Evolutionary conservation across 2,329 filamentous ascomycete genomes (phyloP).

Genomic region (Penicillium sp.): DNA sequence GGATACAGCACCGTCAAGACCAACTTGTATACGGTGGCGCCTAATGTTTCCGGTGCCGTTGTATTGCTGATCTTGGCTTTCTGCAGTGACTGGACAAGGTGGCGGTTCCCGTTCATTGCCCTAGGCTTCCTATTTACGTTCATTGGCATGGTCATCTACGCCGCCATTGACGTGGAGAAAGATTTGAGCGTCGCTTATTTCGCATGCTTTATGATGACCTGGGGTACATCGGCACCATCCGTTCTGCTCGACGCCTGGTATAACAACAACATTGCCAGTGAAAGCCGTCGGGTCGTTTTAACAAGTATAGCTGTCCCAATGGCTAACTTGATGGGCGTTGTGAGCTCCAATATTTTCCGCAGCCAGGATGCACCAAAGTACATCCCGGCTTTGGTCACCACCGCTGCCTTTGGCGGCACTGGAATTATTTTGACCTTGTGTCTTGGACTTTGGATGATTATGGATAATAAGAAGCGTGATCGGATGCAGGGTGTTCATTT

Average conservation of each 20-base stretch:
- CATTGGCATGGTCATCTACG: conserved; percentile 71
- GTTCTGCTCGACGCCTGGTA: conserved; percentile 62
- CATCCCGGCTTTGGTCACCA: conserved; percentile 60
- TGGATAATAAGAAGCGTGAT: conserved; percentile 60
- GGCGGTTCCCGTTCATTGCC: conserved; percentile 66
- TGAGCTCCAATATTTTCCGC: conserved; percentile 64
- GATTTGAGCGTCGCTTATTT: conserved; percentile 65
- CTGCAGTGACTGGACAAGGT: conserved; percentile 60
- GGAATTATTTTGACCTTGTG: conserved; percentile 54
- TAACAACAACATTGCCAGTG: conserved; percentile 74
- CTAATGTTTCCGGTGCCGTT: conserved; percentile 68
- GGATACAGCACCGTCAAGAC: conserved; percentile 59
- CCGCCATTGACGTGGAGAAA: conserved; percentile 59
- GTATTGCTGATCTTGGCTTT: conserved; percentile 71
- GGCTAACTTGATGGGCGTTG: conserved; percentile 69
- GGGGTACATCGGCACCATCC: conserved; percentile 62
- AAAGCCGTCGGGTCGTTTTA: conserved; percentile 64
- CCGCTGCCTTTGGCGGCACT: conserved; percentile 48
- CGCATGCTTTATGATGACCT: conserved; percentile 73
- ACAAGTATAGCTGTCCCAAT: conserved; percentile 67
- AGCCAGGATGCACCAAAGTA: conserved; percentile 62
- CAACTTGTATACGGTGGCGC: conserved; percentile 66
- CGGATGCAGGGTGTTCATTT: conserved; percentile 53
- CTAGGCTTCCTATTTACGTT: conserved; percentile 69
- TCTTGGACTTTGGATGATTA: conserved; percentile 46